A percentile compares a stretch with the other conserved stretches of the same genome.
Evolutionary conservation across 306 rosid species (phyloP).

Genomic region (Cicer judaicum): DNA sequence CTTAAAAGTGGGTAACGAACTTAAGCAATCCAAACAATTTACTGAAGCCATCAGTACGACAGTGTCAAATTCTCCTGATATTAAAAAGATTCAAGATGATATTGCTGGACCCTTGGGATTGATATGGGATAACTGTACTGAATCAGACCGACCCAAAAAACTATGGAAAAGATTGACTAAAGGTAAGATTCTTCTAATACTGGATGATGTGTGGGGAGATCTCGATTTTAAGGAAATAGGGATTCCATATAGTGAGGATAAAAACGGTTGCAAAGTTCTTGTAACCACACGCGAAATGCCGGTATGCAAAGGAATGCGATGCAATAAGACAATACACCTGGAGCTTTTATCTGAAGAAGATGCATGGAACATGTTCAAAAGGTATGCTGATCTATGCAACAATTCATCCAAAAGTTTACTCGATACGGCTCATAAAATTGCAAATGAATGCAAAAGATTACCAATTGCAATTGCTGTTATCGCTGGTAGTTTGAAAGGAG

Average conservation of each 20-base stretch:
- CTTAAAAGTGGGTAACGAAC: background rate
- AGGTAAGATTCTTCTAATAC: too few relatives aligned
- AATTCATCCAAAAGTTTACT: background rate
- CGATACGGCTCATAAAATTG: background rate
- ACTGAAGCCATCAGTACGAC: background rate
- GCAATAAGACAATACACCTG: background rate
- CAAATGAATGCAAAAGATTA: conserved; percentile 35
- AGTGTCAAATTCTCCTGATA: conserved; percentile 2
- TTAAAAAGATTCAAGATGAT: conserved; percentile 10
- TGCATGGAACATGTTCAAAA: background rate
- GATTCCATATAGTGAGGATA: background rate
- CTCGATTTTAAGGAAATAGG: too few relatives aligned
- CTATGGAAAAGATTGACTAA: too few relatives aligned
- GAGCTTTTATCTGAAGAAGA: background rate
- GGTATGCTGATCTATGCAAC: background rate
- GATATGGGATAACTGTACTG: too few relatives aligned
- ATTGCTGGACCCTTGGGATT: conserved; percentile 14
- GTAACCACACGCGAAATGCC: background rate
- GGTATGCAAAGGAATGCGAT: background rate
- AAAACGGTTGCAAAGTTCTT: background rate
- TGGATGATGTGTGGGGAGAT: too few relatives aligned
- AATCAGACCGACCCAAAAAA: too few relatives aligned
- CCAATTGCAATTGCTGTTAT: conserved; percentile 13
- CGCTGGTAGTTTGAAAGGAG: background rate
- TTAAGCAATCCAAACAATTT: background rate